These are phyloP conservation scores for Aspergillus saccharolyticus DNA, from an alignment of 495 filamentous ascomycete genomes.

Conservation along the genomic window DNA sequence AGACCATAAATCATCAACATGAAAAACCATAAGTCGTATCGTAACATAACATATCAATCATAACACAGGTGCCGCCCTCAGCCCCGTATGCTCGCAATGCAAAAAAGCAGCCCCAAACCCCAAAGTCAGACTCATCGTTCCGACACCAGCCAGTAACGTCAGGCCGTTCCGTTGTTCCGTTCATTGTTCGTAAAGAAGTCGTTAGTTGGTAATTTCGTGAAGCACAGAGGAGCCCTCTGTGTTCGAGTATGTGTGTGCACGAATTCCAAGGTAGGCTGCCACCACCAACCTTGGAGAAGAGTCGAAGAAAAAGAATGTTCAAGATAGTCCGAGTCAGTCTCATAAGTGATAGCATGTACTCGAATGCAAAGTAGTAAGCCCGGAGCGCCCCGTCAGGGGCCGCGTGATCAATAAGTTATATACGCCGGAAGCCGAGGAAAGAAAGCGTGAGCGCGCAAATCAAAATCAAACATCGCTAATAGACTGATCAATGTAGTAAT, in stretches of 20 bases:
- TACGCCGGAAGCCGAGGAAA: constrained; percentile 21
- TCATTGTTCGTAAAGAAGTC: neutral
- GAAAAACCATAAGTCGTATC: constrained; percentile 13
- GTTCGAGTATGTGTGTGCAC: neutral
- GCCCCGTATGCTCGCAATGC: constrained; percentile 14
- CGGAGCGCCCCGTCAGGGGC: constrained; percentile 7
- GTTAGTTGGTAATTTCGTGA: neutral
- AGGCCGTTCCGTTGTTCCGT: neutral
- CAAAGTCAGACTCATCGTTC: neutral
- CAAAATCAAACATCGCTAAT: constrained; percentile 22
- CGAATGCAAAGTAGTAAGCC: constrained; percentile 8
- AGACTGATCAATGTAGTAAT: constrained; percentile 16
- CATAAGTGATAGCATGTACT: constrained; percentile 15
- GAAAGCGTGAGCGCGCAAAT: neutral
- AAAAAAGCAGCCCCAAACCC: constrained; percentile 10
- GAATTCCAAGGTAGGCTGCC: neutral
- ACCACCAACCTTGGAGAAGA: neutral
- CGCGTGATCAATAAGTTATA: constrained; percentile 7
- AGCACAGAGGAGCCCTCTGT: neutral
- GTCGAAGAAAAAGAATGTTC: neutral
- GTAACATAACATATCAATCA: constrained; percentile 24
- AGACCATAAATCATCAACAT: neutral
- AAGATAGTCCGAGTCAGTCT: neutral
- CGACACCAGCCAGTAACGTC: neutral
- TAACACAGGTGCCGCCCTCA: constrained; percentile 20